phyloP scores from a whole-genome alignment of 2,329 filamentous ascomycete species.

The Trichoderma afroharzianum region DNA sequence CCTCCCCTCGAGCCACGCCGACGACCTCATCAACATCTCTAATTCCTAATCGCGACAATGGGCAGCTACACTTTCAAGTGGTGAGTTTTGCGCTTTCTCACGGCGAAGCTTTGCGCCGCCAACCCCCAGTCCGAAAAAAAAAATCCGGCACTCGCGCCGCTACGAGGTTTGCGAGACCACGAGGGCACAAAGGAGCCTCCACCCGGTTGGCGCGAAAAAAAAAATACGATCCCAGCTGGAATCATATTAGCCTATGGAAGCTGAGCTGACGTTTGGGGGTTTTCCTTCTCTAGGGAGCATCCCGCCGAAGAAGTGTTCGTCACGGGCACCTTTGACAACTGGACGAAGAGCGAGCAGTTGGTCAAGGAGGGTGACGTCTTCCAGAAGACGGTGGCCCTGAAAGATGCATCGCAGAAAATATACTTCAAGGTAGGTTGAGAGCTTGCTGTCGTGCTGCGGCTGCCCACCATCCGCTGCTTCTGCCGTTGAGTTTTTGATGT shows the following conservation, averaged over 20 bases:
- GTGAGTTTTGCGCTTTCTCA: slow-evolving; percentile 43
- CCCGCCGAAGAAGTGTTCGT: slow-evolving; percentile 84
- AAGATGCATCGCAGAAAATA: slow-evolving; percentile 66
- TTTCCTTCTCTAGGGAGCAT: slow-evolving; percentile 62
- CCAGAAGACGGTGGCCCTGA: slow-evolving; percentile 74
- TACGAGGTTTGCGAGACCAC: slow-evolving; percentile 1
- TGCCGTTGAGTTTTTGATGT: not conserved
- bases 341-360: slow-evolving; percentile 81
- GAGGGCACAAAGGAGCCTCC: slow-evolving; percentile 7
- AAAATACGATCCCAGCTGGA: not conserved
- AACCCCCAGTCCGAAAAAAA: not conserved
- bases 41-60: slow-evolving; percentile 43
- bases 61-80: slow-evolving; percentile 68
- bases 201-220: slow-evolving; percentile 1
- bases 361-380: slow-evolving; percentile 71
- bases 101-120: slow-evolving; percentile 7
- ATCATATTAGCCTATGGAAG: not conserved
- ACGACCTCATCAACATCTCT: slow-evolving; percentile 3
- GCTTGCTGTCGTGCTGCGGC: slow-evolving; percentile 21
- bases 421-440: slow-evolving; percentile 78
- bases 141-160: not conserved
- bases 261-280: not conserved
- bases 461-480: not conserved
- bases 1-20: not conserved
- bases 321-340: slow-evolving; percentile 93